phyloP scores from a whole-genome alignment of 2,329 filamentous ascomycete species.

The Dothistroma pini region DNA sequence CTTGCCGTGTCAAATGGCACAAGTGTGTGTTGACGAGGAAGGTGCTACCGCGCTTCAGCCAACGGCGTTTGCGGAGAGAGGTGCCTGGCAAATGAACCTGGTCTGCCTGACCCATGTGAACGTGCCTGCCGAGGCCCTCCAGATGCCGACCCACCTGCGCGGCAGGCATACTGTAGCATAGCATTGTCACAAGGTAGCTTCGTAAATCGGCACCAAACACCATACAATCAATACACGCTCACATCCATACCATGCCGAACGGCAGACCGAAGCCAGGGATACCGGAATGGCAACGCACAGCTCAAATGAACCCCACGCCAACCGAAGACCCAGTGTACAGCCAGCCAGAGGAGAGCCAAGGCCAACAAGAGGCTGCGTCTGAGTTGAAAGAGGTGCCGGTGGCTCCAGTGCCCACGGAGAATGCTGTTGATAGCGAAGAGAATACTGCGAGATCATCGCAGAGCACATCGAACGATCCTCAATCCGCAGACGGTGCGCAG shows the following conservation, averaged over 20 bases:
- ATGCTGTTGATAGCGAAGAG: not conserved
- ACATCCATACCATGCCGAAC: slow-evolving; percentile 29
- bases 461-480: not conserved
- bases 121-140: not conserved
- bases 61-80: not conserved
- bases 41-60: not conserved
- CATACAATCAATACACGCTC: not conserved
- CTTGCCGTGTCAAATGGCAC: not conserved
- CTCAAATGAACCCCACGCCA: slow-evolving; percentile 12
- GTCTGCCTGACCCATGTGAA: not conserved
- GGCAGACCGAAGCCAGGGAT: slow-evolving; percentile 29
- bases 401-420: slow-evolving; percentile 6
- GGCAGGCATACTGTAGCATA: not conserved
- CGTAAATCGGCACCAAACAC: not conserved
- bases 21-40: slow-evolving; percentile 3
- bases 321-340: slow-evolving; percentile 22
- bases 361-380: not conserved
- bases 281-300: slow-evolving; percentile 35
- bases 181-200: not conserved
- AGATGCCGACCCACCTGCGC: not conserved
- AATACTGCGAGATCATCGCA: not conserved
- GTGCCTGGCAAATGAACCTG: not conserved
- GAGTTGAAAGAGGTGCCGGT: slow-evolving; percentile 6
- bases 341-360: slow-evolving; percentile 13
- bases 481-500: slow-evolving; percentile 1